Evolutionary conservation across 352 stramenopile genomes (phyloP).

Genomic region (Hyaloperonospora arabidopsidis): DNA sequence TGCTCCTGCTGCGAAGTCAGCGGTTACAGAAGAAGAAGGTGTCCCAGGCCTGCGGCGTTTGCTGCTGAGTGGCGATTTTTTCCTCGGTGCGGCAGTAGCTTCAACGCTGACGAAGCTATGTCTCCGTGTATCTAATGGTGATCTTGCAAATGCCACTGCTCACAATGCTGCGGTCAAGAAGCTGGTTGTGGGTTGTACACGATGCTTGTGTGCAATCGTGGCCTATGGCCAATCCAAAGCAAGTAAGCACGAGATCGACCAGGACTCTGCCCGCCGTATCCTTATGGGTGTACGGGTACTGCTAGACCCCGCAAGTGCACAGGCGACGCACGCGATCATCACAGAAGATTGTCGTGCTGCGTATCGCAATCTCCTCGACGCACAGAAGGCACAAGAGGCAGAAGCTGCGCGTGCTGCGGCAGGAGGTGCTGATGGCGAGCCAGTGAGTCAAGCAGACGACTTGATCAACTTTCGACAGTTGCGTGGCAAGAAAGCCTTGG

Average conservation of each 20-base stretch:
- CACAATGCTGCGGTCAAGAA: constrained; percentile 51
- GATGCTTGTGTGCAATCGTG: constrained; percentile 71
- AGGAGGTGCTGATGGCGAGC: constrained; percentile 42
- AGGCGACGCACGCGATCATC: constrained; percentile 64
- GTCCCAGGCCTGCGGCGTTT: constrained; percentile 81
- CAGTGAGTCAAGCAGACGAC: constrained; percentile 86
- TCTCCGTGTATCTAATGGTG: constrained; percentile 66
- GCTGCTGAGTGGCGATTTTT: constrained; percentile 92
- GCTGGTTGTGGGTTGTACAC: constrained; percentile 59
- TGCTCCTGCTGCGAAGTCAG: constrained; percentile 34
- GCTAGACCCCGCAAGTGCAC: constrained; percentile 82
- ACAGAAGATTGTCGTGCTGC: constrained; percentile 73
- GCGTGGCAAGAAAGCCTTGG: constrained; percentile 86
- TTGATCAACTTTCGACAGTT: constrained; percentile 98
- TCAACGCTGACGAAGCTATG: constrained; percentile 96
- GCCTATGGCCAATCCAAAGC: constrained; percentile 65
- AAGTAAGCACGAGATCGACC: constrained; percentile 82
- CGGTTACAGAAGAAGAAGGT: constrained; percentile 51
- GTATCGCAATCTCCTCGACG: constrained; percentile 70
- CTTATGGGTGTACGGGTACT: constrained; percentile 92
- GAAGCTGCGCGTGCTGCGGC: constrained; percentile 37
- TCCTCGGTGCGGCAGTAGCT: constrained; percentile 90
- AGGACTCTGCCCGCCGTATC: constrained; percentile 94
- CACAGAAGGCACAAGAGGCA: constrained; percentile 57
- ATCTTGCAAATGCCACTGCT: constrained; percentile 44